phyloP scores from a whole-genome alignment of 2,329 filamentous ascomycete genomes.

The Trichoderma atrobrunneum region DNA sequence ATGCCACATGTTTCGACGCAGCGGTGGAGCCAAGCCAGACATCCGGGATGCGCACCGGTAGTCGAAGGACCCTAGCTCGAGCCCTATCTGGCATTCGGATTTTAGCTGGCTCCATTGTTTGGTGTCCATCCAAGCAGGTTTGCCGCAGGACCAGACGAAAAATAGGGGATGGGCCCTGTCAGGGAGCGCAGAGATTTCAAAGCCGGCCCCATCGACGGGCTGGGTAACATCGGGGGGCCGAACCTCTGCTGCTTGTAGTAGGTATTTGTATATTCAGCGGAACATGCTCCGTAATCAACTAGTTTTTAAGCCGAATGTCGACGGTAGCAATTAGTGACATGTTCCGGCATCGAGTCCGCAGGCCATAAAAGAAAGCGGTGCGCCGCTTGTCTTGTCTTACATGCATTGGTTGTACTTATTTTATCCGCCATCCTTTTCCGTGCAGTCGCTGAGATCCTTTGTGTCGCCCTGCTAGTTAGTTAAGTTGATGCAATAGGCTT shows the following conservation, averaged over 20 bases:
- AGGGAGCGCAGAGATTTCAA: slow-evolving; percentile 8
- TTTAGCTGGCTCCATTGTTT: neutral
- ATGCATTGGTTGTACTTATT: neutral
- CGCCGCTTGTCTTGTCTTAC: slow-evolving; percentile 3
- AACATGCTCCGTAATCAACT: neutral
- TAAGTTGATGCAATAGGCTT: neutral
- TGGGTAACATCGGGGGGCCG: neutral
- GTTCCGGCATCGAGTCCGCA: neutral
- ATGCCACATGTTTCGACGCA: neutral
- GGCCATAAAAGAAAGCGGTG: neutral
- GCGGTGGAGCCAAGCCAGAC: neutral
- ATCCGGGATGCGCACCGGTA: slow-evolving; percentile 2
- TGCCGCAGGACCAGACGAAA: neutral
- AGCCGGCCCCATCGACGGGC: neutral
- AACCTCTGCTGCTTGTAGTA: neutral
- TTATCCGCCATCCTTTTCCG: neutral
- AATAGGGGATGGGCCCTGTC: neutral
- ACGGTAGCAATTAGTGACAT: neutral
- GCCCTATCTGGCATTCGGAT: neutral
- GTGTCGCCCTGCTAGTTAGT: slow-evolving; percentile 2
- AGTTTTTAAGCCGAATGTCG: neutral
- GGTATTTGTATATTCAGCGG: neutral
- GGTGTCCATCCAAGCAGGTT: neutral
- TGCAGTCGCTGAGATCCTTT: neutral
- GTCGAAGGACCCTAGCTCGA: neutral